A percentile compares a stretch with the other conserved stretches of the same genome.
phyloP scores from a whole-genome alignment of 2,329 filamentous ascomycete species.

The Cercospora sp. region DNA sequence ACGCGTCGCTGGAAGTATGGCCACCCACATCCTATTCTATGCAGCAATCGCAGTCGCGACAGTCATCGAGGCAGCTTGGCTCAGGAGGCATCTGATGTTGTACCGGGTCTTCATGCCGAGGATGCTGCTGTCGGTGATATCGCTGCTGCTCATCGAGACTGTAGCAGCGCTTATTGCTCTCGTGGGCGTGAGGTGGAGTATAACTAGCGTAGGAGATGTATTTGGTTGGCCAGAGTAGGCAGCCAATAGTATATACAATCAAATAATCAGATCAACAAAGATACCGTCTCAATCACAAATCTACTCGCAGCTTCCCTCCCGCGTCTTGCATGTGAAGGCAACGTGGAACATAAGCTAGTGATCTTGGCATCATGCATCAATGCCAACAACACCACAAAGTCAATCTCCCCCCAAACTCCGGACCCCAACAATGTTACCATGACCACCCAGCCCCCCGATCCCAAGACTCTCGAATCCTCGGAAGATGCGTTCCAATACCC shows the following conservation, averaged over 20 bases:
- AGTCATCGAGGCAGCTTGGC: slow-evolving; percentile 83
- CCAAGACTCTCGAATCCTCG: slow-evolving; percentile 59
- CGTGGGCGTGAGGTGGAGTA: slow-evolving; percentile 72
- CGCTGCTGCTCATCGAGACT: slow-evolving; percentile 75
- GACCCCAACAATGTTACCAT: slow-evolving; percentile 7
- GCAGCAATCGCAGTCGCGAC: slow-evolving; percentile 81
- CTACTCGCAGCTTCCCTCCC: neutral
- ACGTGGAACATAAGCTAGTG: neutral
- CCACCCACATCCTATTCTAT: slow-evolving; percentile 77
- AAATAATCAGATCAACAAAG: neutral
- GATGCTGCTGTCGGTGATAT: slow-evolving; percentile 77
- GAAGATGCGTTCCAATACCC: slow-evolving; percentile 68
- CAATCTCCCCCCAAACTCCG: neutral
- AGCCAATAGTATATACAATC: neutral
- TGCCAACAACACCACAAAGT: neutral
- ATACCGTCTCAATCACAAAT: neutral
- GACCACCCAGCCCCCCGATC: slow-evolving; percentile 53
- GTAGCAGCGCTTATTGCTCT: slow-evolving; percentile 71
- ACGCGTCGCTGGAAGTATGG: slow-evolving; percentile 67
- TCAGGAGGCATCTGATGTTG: slow-evolving; percentile 91
- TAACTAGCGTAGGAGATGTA: slow-evolving; percentile 75
- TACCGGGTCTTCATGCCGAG: slow-evolving; percentile 90
- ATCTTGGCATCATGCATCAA: slow-evolving; percentile 5
- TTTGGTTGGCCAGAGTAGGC: slow-evolving; percentile 68
- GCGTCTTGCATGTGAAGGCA: neutral